phyloP scores from a whole-genome alignment of 1,284 basidiomycete species.

The Ceratobasidium papillatum region DNA sequence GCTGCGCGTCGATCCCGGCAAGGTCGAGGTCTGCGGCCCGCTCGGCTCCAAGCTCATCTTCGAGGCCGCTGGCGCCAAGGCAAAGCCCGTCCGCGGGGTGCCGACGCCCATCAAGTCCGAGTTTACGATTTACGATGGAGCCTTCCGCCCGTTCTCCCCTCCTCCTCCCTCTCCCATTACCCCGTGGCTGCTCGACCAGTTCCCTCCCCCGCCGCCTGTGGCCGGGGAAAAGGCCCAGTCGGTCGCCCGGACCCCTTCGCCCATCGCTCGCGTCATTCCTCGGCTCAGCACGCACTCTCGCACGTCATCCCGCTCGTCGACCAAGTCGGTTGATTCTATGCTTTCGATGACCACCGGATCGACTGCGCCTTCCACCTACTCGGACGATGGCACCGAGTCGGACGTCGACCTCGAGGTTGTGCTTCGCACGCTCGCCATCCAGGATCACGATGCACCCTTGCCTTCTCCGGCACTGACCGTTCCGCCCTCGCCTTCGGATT shows the following conservation, averaged over 20 bases:
- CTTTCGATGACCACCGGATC: slow-evolving; percentile 40
- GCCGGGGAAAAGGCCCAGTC: slow-evolving; percentile 5
- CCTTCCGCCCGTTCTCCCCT: slow-evolving; percentile 32
- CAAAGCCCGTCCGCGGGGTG: slow-evolving; percentile 16
- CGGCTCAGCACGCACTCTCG: slow-evolving; percentile 35
- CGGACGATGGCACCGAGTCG: slow-evolving; percentile 39
- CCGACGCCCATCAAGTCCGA: slow-evolving; percentile 30
- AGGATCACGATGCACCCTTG: slow-evolving; percentile 30
- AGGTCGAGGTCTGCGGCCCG: slow-evolving; percentile 34
- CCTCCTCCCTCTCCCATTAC: slow-evolving; percentile 39
- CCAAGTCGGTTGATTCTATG: slow-evolving; percentile 38
- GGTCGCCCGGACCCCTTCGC: slow-evolving; percentile 33
- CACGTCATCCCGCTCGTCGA: slow-evolving; percentile 38
- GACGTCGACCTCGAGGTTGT: slow-evolving; percentile 39
- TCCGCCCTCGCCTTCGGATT: slow-evolving; percentile 37
- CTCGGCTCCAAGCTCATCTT: slow-evolving; percentile 22
- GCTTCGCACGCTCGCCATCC: slow-evolving; percentile 40
- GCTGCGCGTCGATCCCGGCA: slow-evolving; percentile 40
- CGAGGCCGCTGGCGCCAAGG: slow-evolving; percentile 32
- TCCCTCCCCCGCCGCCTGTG: slow-evolving; percentile 31
- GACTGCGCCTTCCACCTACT: slow-evolving; percentile 41
- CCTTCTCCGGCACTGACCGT: slow-evolving; percentile 41
- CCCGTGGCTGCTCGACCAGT: slow-evolving; percentile 36
- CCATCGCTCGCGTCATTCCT: slow-evolving; percentile 33
- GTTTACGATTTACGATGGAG: slow-evolving; percentile 32